Percentiles rank a stretch among this genome's conserved stretches.
Evolutionary conservation across 2,329 filamentous ascomycete genomes (phyloP).

Genomic region (Cryphonectria japonica): DNA sequence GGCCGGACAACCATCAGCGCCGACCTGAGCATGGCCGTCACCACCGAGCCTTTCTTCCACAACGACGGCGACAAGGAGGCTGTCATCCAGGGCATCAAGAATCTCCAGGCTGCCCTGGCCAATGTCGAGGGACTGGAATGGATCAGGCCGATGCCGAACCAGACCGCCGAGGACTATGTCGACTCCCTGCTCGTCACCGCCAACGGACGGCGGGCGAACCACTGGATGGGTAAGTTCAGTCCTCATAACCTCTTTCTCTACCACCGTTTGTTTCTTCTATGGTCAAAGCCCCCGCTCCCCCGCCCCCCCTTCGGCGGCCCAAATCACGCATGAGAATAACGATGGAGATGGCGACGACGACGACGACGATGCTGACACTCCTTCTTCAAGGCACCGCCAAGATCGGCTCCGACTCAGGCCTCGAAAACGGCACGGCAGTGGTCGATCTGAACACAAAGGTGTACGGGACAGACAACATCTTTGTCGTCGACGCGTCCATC

Average conservation of each 20-base stretch:
- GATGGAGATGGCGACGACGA: background rate
- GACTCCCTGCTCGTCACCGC: slow-evolving; percentile 39
- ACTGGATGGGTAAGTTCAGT: slow-evolving; percentile 26
- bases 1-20: slow-evolving; percentile 64
- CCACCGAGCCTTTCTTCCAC: slow-evolving; percentile 62
- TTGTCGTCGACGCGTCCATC: slow-evolving; percentile 29
- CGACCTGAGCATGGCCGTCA: slow-evolving; percentile 61
- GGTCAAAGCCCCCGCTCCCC: no score
- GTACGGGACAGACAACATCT: slow-evolving; percentile 30
- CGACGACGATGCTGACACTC: background rate
- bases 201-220: slow-evolving; percentile 27
- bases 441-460: slow-evolving; percentile 29
- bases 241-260: background rate
- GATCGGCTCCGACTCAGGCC: slow-evolving; percentile 29
- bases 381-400: slow-evolving; percentile 22
- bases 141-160: slow-evolving; percentile 55
- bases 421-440: slow-evolving; percentile 25
- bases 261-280: background rate
- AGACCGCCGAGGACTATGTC: slow-evolving; percentile 60
- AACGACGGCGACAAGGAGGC: slow-evolving; percentile 62
- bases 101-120: slow-evolving; percentile 57
- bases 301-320: no score
- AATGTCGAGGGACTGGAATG: slow-evolving; percentile 60
- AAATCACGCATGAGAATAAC: no score
- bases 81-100: slow-evolving; percentile 68